Conservation (phyloP, 2,329 filamentous ascomycete species). For the Rhynchosporium agropyri region DNA sequence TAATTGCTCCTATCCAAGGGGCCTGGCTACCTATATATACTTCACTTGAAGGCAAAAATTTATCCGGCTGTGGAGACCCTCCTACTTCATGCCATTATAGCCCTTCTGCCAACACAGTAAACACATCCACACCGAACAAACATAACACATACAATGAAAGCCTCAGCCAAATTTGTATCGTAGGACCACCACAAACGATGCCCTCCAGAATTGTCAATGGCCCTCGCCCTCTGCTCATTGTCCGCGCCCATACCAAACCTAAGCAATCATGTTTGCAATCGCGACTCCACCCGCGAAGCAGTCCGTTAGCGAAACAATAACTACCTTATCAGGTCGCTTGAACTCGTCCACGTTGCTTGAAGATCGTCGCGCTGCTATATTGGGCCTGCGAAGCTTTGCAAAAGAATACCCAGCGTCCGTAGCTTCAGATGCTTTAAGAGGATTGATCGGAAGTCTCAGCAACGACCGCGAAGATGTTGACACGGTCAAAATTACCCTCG, state of each 20-base stretch:
- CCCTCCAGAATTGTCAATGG: constrained; percentile 28
- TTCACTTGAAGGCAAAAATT: too few species aligned
- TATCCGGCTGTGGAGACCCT: too few species aligned
- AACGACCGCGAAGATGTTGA: constrained; percentile 95
- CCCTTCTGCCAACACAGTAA: too few species aligned
- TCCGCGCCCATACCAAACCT: constrained; percentile 4
- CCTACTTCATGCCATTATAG: background rate
- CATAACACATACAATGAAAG: background rate
- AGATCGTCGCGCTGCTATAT: constrained; percentile 89
- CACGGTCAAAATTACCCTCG: constrained; percentile 90
- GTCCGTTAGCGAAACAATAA: constrained; percentile 93
- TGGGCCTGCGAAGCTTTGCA: constrained; percentile 91
- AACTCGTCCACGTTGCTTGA: constrained; percentile 89
- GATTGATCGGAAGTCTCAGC: constrained; percentile 80
- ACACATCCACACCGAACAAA: background rate
- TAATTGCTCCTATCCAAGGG: too few species aligned
- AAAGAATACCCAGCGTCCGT: constrained; percentile 97
- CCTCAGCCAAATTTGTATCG: background rate
- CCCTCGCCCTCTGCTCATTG: constrained; percentile 20
- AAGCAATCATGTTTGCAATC: constrained; percentile 62
- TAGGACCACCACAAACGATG: constrained; percentile 11
- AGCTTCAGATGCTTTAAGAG: constrained; percentile 86
- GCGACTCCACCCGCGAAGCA: constrained; percentile 85
- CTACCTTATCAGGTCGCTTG: constrained; percentile 82
- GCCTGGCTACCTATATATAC: too few species aligned